A percentile compares a stretch with the other conserved stretches of the same genome.
These are phyloP conservation scores for Darksidea phi DNA, from an alignment of 495 filamentous ascomycete species.

Conservation along the genomic window DNA sequence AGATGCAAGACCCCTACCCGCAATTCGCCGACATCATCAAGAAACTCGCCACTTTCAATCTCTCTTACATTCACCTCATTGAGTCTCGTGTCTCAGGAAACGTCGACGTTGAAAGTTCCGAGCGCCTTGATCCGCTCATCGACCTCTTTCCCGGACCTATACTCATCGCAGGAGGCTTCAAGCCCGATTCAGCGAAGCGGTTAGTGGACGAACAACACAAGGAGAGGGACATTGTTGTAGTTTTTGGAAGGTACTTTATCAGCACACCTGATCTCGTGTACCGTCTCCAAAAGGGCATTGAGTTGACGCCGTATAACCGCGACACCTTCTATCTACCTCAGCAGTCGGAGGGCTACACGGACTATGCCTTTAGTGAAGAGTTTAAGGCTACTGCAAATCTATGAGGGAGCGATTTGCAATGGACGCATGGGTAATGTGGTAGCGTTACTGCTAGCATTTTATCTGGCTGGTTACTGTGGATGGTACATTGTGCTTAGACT, in stretches of 20 bases:
- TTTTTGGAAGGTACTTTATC: conserved; percentile 65
- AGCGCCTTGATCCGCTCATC: conserved; percentile 56
- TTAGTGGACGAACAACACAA: conserved; percentile 56
- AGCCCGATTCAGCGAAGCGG: conserved; percentile 46
- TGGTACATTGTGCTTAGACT: no score
- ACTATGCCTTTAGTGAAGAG: conserved; percentile 62
- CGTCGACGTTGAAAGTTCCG: conserved; percentile 45
- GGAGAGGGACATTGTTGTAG: conserved; percentile 49
- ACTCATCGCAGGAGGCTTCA: conserved; percentile 61
- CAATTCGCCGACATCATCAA: conserved; percentile 61
- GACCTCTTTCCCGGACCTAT: conserved; percentile 53
- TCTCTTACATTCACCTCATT: conserved; percentile 67
- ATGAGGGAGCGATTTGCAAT: no score
- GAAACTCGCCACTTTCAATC: conserved; percentile 50
- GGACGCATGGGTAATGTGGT: no score
- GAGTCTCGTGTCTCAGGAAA: conserved; percentile 52
- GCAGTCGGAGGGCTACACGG: conserved; percentile 58
- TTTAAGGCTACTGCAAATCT: conserved; percentile 25
- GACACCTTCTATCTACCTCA: conserved; percentile 58
- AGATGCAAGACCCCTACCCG: conserved; percentile 58
- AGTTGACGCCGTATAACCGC: conserved; percentile 56
- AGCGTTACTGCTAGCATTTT: no score
- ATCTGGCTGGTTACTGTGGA: no score
- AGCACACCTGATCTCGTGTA: conserved; percentile 70
- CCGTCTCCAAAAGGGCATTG: conserved; percentile 56